Evolutionary conservation across 306 rosid species (phyloP).

Genomic region (Acmispon strigosus): DNA sequence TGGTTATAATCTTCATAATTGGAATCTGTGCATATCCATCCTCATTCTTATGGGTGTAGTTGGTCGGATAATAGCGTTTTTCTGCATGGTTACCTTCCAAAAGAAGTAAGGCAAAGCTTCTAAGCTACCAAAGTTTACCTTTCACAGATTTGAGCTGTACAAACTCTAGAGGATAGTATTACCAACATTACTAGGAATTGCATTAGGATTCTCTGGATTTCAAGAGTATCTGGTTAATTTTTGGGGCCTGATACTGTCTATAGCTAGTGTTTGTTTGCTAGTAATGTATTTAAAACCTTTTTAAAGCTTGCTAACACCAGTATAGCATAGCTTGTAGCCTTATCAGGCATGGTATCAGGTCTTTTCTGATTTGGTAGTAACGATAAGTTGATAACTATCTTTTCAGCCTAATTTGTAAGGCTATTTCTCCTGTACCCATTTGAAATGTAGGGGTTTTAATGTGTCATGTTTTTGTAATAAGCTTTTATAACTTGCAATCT

Average conservation of each 20-base stretch:
- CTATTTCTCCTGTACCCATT: no score
- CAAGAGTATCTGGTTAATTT: background rate
- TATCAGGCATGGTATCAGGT: no score
- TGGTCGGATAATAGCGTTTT: slow-evolving; percentile 51
- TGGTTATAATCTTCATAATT: slow-evolving; percentile 70
- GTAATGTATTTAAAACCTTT: no score
- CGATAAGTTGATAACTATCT: no score
- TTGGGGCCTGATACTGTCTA: background rate
- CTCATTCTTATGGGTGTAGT: slow-evolving; percentile 56
- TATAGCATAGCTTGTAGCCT: no score
- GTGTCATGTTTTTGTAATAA: no score
- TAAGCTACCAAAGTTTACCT: background rate
- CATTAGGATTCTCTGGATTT: background rate
- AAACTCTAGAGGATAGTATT: background rate
- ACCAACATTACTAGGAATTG: background rate
- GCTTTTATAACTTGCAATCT: no score
- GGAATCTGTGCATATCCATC: slow-evolving; percentile 59
- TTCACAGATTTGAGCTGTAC: background rate
- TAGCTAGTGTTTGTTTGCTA: no score
- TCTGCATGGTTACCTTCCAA: slow-evolving; percentile 60
- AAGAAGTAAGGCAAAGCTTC: slow-evolving; percentile 45
- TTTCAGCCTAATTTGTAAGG: no score
- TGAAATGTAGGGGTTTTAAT: no score
- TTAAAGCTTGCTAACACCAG: no score
- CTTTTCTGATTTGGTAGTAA: no score